Conservation (phyloP, 768 basidiomycete species). For the Panaeolus cyanescens region DNA sequence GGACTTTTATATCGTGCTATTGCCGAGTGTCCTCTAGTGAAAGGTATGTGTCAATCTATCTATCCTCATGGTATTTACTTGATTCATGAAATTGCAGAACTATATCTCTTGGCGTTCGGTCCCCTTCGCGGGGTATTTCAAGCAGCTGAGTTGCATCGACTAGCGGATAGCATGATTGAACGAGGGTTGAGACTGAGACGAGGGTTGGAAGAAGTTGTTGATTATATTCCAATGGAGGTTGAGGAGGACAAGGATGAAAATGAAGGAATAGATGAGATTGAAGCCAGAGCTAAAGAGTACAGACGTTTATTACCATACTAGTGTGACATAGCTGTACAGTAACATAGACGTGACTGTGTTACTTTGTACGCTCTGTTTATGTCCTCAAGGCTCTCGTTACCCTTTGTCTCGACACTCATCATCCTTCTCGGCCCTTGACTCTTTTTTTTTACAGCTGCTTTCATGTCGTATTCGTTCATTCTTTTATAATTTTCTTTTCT, state of each 20-base stretch:
- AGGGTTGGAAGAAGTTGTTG: conserved; percentile 60
- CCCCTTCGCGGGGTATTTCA: conserved; percentile 66
- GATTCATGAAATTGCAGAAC: conserved; percentile 41
- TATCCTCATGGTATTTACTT: background rate
- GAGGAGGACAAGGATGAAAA: conserved; percentile 23
- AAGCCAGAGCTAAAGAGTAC: conserved; percentile 58
- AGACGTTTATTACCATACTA: conserved; percentile 67
- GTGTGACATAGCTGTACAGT: conserved; percentile 7
- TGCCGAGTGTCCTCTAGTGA: conserved; percentile 71
- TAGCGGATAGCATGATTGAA: conserved; percentile 79
- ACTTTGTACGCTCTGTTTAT: conserved; percentile 33
- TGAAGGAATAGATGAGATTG: conserved; percentile 57
- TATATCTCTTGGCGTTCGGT: conserved; percentile 80
- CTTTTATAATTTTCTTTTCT: conserved; percentile 5
- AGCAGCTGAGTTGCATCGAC: conserved; percentile 54
- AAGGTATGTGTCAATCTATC: conserved; percentile 48
- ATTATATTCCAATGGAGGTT: conserved; percentile 29
- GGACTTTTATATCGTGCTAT: conserved; percentile 74
- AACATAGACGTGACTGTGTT: conserved; percentile 18
- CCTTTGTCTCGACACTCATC: conserved; percentile 8
- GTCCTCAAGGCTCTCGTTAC: conserved; percentile 16
- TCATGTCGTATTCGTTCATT: background rate
- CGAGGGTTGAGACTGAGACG: conserved; percentile 64
- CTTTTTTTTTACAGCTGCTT: background rate
- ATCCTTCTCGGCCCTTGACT: background rate